Percentiles rank a stretch among this genome's conserved stretches.
Evolutionary conservation across 2,329 filamentous ascomycete genomes (phyloP).

Genomic region (Acephala macrosclerotiorum): DNA sequence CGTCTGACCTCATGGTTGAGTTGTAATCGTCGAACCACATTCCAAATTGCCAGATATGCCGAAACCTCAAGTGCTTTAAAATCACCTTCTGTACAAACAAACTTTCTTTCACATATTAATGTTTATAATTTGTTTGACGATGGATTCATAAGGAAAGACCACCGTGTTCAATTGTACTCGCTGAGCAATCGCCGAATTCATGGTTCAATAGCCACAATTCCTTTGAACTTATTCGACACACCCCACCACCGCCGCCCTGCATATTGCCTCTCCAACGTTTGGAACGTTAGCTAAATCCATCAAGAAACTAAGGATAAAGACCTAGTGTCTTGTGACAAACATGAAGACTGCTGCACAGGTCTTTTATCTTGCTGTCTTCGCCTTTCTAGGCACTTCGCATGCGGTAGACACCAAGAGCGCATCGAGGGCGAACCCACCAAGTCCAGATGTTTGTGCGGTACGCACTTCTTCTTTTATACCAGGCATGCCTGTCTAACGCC

Average conservation of each 20-base stretch:
- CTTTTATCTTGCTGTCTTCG: conserved; percentile 69
- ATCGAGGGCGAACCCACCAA: conserved; percentile 48
- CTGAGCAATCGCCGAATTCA: conserved; percentile 4
- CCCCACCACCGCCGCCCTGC: conserved; percentile 17
- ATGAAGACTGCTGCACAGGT: conserved; percentile 62
- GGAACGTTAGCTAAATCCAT: conserved; percentile 28
- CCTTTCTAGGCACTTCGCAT: conserved; percentile 59
- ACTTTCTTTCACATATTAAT: conserved; percentile 2
- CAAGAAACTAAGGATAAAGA: conserved; percentile 28
- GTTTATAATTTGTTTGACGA: not conserved
- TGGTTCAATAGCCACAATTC: conserved; percentile 27
- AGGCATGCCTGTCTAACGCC: conserved; percentile 44
- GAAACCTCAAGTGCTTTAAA: conserved; percentile 36
- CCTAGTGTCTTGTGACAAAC: conserved; percentile 32
- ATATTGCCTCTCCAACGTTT: conserved; percentile 11
- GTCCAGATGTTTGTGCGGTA: conserved; percentile 49
- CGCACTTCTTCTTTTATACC: conserved; percentile 39
- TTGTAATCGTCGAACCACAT: conserved; percentile 29
- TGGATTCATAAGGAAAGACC: not conserved
- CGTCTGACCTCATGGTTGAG: conserved; percentile 16
- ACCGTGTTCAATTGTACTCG: conserved; percentile 2
- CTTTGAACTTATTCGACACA: conserved; percentile 21
- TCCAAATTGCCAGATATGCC: conserved; percentile 32
- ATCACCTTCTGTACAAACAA: conserved; percentile 25
- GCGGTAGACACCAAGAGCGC: conserved; percentile 45